Evolutionary conservation across 148 eudicot species (phyloP).

Genomic region (Chenopodium suecicum): DNA sequence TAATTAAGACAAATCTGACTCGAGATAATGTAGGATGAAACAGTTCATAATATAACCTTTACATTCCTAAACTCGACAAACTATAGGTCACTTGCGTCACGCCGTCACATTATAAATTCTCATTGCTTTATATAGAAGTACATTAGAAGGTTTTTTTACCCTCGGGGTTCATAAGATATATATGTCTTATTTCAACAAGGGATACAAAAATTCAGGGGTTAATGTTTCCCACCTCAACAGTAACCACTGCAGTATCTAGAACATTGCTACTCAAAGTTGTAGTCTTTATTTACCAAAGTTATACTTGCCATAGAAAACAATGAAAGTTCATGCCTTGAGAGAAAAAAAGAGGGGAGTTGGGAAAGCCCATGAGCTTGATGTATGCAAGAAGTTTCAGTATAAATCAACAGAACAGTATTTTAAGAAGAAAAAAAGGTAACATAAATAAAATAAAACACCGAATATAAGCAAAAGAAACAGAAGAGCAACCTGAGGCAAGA

Average conservation of each 20-base stretch:
- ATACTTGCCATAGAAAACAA: background rate
- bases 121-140: background rate
- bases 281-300: background rate
- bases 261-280: background rate
- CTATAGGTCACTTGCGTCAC: background rate
- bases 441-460: background rate
- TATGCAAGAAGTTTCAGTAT: background rate
- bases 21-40: background rate
- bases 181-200: background rate
- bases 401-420: background rate
- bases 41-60: background rate
- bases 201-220: background rate
- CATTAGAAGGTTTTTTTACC: background rate
- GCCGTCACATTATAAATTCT: background rate
- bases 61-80: background rate
- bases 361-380: slow-evolving; percentile 6
- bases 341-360: background rate
- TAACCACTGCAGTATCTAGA: background rate
- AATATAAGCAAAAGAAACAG: background rate
- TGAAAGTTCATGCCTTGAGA: background rate
- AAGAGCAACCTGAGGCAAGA: slow-evolving; percentile 75
- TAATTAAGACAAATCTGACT: background rate
- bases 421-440: no score
- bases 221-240: background rate
- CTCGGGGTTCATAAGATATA: background rate